Conservation (phyloP, 305 asterid species). For the Fraxinus dipetala region DNA sequence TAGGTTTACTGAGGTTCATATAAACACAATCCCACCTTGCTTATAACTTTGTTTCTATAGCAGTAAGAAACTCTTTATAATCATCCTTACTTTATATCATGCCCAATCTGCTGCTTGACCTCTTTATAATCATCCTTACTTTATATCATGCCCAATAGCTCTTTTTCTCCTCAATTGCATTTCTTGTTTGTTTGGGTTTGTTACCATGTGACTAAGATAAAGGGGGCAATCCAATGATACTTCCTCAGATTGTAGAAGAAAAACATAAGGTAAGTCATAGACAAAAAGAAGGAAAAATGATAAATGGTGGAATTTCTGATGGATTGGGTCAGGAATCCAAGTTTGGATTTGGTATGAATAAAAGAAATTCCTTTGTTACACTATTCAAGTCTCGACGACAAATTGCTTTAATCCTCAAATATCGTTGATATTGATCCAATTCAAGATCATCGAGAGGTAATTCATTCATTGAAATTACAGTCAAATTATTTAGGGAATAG, state of each 20-base stretch:
- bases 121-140: background rate
- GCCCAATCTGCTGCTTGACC: background rate
- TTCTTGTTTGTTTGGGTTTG: background rate
- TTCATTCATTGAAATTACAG: background rate
- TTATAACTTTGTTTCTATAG: background rate
- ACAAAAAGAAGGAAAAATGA: background rate
- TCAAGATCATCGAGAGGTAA: background rate
- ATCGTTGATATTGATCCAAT: background rate
- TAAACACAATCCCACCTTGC: background rate
- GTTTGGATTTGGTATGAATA: background rate
- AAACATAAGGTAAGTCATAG: background rate
- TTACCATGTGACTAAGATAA: background rate
- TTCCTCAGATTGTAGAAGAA: background rate
- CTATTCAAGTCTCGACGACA: background rate
- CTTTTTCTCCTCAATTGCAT: background rate
- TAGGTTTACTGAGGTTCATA: background rate
- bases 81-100: background rate
- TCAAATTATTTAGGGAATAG: background rate
- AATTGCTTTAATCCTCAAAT: background rate
- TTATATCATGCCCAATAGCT: background rate
- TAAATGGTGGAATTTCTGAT: background rate
- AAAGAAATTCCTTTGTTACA: background rate
- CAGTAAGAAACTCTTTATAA: background rate
- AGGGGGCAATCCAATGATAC: background rate
- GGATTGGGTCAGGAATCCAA: background rate